Conservation (phyloP, 2,329 filamentous ascomycete species). For the Elsinoe necatrix region DNA sequence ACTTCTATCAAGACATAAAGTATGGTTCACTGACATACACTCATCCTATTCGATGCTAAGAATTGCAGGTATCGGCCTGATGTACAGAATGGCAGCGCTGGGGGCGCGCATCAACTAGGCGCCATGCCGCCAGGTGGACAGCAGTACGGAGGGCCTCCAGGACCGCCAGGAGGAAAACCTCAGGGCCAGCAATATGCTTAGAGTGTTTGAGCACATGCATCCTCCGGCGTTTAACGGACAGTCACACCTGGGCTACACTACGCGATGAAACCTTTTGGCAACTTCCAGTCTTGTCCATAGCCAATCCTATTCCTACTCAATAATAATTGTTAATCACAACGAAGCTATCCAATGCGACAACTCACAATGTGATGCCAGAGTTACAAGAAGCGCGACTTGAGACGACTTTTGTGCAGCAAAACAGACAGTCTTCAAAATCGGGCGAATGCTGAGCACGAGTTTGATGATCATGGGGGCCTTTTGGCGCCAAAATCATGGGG, state of each 20-base stretch:
- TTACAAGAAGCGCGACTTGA: neutral
- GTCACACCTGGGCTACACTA: neutral
- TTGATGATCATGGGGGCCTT: neutral
- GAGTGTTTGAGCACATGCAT: slow-evolving; percentile 6
- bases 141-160: slow-evolving; percentile 24
- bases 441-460: slow-evolving; percentile 1
- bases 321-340: neutral
- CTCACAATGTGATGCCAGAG: neutral
- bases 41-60: neutral
- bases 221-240: neutral
- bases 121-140: slow-evolving; percentile 22
- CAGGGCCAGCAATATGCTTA: slow-evolving; percentile 21
- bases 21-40: slow-evolving; percentile 18
- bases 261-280: slow-evolving; percentile 1
- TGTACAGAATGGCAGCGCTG: slow-evolving; percentile 26
- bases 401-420: neutral
- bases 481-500: neutral
- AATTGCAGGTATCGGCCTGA: slow-evolving; percentile 26
- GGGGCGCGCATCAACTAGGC: slow-evolving; percentile 25
- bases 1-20: slow-evolving; percentile 57
- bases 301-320: neutral
- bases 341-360: too few relatives aligned
- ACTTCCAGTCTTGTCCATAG: neutral
- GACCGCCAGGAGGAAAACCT: slow-evolving; percentile 22
- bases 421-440: too few relatives aligned